Base-by-base conservation (phyloP, 805 yeast genomes). In the Pichia gijzeniarum region DNA sequence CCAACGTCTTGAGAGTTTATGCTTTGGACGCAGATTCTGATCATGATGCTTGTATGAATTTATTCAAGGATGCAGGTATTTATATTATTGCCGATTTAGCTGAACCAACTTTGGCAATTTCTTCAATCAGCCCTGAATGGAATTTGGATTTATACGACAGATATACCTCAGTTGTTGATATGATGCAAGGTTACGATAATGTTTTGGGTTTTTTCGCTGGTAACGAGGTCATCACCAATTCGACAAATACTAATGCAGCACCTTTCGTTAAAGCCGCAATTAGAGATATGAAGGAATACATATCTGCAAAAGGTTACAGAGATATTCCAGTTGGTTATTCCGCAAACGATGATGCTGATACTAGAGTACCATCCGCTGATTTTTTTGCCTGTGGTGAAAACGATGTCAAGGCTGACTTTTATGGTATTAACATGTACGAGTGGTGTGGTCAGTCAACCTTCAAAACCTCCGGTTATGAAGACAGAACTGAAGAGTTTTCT, bases 361-460 rank as follows among this genome's bases (percentile, higher is more conserved):
- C 84, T 49, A 77, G 91, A 71, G 77, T 76, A 41, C 56, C 70
- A 38, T 70, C 83, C 56, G 90, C 90, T 48, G 85, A 82, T 55
- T 85, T 80, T 67, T 85, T 85, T 56, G 74, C 80, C 36, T 85
- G 93, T 71, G 91, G 91, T 66, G 77, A 72, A 49, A 69, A 62
- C 7, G 80, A 73, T 45, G 80, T 62, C 18, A 71, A 71, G 54
- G 89, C 88, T 49, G 93, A 85, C 65, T 85, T 85, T 73, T 85
- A 83, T 63, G 93, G 93, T 74, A 80, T 84, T 63, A 85, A 85
- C 76, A 83, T 83, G 88, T 85, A 85, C 71, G 88, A 82, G 70
- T 85, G 93, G 93, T 85, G 93, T 71, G 91, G 91, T 58, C 38
- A 59, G 17, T 77, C 86, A 17, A 61, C 76, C 43, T 84, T 71